phyloP scores from a whole-genome alignment of 1,139 yeast genomes.

The Candida sanyaensis region DNA sequence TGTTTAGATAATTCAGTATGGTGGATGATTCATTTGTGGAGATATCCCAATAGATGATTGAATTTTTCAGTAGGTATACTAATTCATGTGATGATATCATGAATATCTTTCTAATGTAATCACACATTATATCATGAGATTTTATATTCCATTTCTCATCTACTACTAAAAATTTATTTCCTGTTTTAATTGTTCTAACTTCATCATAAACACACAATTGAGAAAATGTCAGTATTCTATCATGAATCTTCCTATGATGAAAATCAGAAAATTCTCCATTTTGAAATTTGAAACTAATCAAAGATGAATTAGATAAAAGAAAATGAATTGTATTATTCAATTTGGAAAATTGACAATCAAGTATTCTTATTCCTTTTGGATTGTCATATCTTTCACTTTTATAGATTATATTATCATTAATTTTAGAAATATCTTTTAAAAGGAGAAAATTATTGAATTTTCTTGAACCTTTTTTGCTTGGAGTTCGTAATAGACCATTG shows the following conservation, averaged over 20 bases:
- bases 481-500: slow-evolving; percentile 4
- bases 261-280: slow-evolving; percentile 3
- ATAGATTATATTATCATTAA: background rate
- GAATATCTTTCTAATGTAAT: background rate
- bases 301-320: slow-evolving; percentile 2
- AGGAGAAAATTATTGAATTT: background rate
- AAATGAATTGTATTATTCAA: background rate
- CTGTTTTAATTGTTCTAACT: background rate
- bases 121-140: background rate
- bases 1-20: slow-evolving; percentile 9
- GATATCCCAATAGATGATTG: background rate
- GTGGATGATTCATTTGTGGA: background rate
- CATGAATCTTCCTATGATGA: background rate
- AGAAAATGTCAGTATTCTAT: background rate
- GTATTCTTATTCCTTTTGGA: background rate
- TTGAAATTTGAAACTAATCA: slow-evolving; percentile 4
- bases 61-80: background rate
- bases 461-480: background rate
- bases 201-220: background rate
- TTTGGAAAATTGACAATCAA: background rate
- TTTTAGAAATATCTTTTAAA: background rate
- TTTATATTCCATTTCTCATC: background rate
- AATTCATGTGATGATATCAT: background rate
- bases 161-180: background rate
- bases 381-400: background rate